These are phyloP conservation scores for Fusarium hostae DNA, from an alignment of 2,329 filamentous ascomycete genomes.

Conservation along the genomic window DNA sequence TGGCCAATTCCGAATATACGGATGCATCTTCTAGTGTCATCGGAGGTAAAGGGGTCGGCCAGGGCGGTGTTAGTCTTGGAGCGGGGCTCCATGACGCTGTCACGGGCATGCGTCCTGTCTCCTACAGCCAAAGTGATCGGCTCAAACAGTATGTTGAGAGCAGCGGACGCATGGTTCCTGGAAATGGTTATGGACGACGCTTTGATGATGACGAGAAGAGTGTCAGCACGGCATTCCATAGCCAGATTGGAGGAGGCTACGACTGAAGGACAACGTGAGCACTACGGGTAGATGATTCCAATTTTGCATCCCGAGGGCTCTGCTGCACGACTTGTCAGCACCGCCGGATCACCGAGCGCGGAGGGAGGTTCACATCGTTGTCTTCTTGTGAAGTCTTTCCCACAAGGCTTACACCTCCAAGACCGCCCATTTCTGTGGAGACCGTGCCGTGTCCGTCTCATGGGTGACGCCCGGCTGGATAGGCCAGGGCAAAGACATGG, in stretches of 20 bases:
- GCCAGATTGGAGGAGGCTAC: conserved; percentile 80
- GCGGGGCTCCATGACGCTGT: conserved; percentile 80
- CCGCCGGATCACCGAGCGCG: conserved; percentile 36
- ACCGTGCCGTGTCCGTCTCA: conserved; percentile 40
- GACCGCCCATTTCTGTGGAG: conserved; percentile 28
- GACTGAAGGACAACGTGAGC: conserved; percentile 56
- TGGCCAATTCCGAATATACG: conserved; percentile 89
- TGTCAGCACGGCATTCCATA: conserved; percentile 95
- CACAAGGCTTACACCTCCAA: conserved; percentile 38
- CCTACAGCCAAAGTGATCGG: conserved; percentile 75
- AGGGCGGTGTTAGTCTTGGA: conserved; percentile 88
- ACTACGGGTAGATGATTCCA: conserved; percentile 45
- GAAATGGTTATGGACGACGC: conserved; percentile 75
- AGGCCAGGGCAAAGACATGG: conserved; percentile 36
- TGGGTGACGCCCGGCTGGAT: conserved; percentile 34
- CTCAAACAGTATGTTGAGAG: conserved; percentile 95
- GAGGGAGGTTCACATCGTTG: conserved; percentile 32
- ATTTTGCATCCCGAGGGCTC: conserved; percentile 46
- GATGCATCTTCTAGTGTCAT: conserved; percentile 84
- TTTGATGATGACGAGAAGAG: conserved; percentile 96
- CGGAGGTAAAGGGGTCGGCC: conserved; percentile 77
- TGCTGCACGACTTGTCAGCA: conserved; percentile 37
- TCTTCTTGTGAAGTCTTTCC: conserved; percentile 38
- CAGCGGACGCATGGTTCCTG: conserved; percentile 73
- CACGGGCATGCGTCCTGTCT: conserved; percentile 71